phyloP scores from a whole-genome alignment of 805 yeast genomes.

The Candida khao-thaluensis region DNA sequence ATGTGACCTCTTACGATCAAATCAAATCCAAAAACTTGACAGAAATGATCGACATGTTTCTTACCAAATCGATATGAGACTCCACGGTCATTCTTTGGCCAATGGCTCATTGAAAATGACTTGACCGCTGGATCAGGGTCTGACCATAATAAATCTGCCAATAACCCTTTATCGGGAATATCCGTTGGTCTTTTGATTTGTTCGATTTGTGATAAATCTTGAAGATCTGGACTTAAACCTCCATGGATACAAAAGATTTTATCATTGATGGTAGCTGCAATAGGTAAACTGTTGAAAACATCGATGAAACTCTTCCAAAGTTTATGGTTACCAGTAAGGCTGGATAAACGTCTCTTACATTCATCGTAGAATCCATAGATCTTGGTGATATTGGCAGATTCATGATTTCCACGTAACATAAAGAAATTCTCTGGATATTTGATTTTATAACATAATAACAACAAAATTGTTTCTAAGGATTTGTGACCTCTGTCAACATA shows the following conservation, averaged over 20 bases:
- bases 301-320: slow-evolving; percentile 55
- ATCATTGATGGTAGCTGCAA: slow-evolving; percentile 61
- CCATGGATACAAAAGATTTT: slow-evolving; percentile 64
- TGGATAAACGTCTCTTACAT: slow-evolving; percentile 51
- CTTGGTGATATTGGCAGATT: slow-evolving; percentile 56
- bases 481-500: slow-evolving; percentile 61
- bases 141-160: slow-evolving; percentile 80
- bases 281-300: slow-evolving; percentile 57
- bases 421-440: slow-evolving; percentile 61
- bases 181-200: slow-evolving; percentile 78
- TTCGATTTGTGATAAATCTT: slow-evolving; percentile 64
- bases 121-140: slow-evolving; percentile 57
- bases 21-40: slow-evolving; percentile 67
- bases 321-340: slow-evolving; percentile 31
- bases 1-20: slow-evolving; percentile 80
- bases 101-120: slow-evolving; percentile 43
- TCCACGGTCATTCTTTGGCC: slow-evolving; percentile 84
- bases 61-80: slow-evolving; percentile 77
- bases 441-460: slow-evolving; percentile 52
- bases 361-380: slow-evolving; percentile 63
- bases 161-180: slow-evolving; percentile 74
- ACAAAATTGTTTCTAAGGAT: slow-evolving; percentile 53
- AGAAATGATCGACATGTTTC: slow-evolving; percentile 69
- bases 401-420: slow-evolving; percentile 60
- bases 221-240: slow-evolving; percentile 72